These are phyloP conservation scores for Bacidia rubella DNA, from an alignment of 495 filamentous ascomycete genomes.

Conservation along the genomic window DNA sequence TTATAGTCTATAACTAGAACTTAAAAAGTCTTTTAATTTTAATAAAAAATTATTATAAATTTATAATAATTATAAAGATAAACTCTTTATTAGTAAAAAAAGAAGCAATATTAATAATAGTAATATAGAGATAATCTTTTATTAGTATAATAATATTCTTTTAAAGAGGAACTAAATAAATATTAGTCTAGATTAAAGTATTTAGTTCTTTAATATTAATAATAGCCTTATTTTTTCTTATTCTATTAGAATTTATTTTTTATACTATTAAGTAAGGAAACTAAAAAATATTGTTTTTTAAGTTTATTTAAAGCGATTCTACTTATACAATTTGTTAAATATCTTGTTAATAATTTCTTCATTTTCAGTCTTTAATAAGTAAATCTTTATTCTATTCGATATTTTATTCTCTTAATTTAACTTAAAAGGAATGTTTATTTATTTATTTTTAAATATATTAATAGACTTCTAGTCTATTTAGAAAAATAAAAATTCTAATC, in stretches of 20 bases:
- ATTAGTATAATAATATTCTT: not conserved
- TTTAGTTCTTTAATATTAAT: no score
- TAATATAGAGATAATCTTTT: not conserved
- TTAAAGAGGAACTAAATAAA: no score
- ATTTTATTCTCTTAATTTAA: not conserved
- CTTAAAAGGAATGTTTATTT: not conserved
- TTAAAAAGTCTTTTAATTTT: constrained; percentile 1
- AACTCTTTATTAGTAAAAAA: not conserved
- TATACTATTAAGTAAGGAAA: not conserved
- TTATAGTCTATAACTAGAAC: not conserved
- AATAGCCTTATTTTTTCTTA: no score
- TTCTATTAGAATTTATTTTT: no score
- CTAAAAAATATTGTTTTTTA: not conserved
- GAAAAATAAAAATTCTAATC: no score
- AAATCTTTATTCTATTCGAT: not conserved
- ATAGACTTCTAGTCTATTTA: no score
- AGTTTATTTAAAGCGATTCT: not conserved
- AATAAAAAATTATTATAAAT: not conserved
- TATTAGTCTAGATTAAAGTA: no score
- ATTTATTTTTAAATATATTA: not conserved
- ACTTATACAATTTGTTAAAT: no score
- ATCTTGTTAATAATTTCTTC: no score
- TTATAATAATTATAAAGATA: constrained; percentile 1
- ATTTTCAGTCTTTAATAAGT: no score
- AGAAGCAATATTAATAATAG: not conserved